phyloP scores from a whole-genome alignment of 192 early-diverging fungal genomes.

The Podila verticillata region DNA sequence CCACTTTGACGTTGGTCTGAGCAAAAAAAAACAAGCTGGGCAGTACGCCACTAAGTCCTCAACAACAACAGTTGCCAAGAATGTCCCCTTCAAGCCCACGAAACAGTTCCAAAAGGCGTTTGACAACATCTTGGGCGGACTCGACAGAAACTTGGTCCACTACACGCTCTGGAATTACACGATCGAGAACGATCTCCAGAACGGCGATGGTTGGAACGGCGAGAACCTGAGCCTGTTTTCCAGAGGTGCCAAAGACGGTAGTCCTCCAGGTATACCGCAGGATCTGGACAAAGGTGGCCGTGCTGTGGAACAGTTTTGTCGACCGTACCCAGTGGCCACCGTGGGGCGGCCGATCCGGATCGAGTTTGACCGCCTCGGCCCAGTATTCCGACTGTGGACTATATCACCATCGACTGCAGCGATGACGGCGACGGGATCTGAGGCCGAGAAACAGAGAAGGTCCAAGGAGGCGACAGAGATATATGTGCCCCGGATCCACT shows the following conservation, averaged over 20 bases:
- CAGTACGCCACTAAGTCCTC: background rate
- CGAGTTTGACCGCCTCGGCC: slow-evolving; percentile 23
- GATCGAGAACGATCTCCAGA: slow-evolving; percentile 53
- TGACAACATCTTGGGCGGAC: slow-evolving; percentile 61
- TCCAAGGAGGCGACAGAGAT: slow-evolving; percentile 3
- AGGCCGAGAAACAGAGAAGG: background rate
- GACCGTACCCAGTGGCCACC: slow-evolving; percentile 37
- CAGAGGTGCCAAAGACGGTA: background rate
- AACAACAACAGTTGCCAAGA: background rate
- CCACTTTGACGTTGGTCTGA: slow-evolving; percentile 42
- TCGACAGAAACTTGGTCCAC: slow-evolving; percentile 54
- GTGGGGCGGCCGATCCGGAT: slow-evolving; percentile 22
- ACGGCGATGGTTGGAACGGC: slow-evolving; percentile 66
- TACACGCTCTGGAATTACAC: slow-evolving; percentile 66
- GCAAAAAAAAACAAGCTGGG: slow-evolving; percentile 13
- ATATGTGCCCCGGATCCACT: slow-evolving; percentile 22
- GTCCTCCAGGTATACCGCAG: background rate
- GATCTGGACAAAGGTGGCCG: slow-evolving; percentile 27
- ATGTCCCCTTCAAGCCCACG: slow-evolving; percentile 2
- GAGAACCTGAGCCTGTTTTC: slow-evolving; percentile 61
- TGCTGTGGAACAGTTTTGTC: slow-evolving; percentile 44
- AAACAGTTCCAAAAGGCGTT: slow-evolving; percentile 51
- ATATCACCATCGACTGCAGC: background rate
- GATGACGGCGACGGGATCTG: background rate
- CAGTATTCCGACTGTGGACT: slow-evolving; percentile 14